Conservation (phyloP, 345 rosid genomes). For the Triadica sebifera region DNA sequence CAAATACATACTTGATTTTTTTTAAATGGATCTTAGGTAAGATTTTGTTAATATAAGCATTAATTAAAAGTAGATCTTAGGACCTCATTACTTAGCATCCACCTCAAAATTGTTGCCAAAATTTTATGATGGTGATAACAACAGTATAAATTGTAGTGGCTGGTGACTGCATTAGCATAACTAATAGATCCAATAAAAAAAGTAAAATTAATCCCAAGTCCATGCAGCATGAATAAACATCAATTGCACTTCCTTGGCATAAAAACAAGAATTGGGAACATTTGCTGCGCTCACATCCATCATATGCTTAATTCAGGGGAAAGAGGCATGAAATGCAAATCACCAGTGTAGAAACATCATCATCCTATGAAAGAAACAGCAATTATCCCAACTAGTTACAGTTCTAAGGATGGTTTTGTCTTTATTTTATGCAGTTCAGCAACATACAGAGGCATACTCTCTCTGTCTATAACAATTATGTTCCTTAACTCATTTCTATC, state of each 20-base stretch:
- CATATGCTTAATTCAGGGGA: neutral
- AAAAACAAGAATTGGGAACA: neutral
- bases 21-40: neutral
- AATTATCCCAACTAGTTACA: neutral
- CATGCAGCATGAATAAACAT: neutral
- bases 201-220: neutral
- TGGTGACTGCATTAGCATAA: neutral
- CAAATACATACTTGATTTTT: no score
- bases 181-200: neutral
- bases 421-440: neutral
- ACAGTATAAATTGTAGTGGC: neutral
- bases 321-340: neutral
- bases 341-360: neutral
- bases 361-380: neutral
- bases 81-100: neutral
- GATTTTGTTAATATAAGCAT: neutral
- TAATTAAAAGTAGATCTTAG: neutral
- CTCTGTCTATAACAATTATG: neutral
- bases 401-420: neutral
- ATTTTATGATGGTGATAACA: neutral
- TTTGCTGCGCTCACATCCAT: neutral
- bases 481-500: neutral
- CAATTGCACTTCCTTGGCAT: no score
- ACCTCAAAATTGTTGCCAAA: neutral
- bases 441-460: slow-evolving; percentile 1